phyloP scores from a whole-genome alignment of 495 filamentous ascomycete genomes.

The Penicillium argentinense region DNA sequence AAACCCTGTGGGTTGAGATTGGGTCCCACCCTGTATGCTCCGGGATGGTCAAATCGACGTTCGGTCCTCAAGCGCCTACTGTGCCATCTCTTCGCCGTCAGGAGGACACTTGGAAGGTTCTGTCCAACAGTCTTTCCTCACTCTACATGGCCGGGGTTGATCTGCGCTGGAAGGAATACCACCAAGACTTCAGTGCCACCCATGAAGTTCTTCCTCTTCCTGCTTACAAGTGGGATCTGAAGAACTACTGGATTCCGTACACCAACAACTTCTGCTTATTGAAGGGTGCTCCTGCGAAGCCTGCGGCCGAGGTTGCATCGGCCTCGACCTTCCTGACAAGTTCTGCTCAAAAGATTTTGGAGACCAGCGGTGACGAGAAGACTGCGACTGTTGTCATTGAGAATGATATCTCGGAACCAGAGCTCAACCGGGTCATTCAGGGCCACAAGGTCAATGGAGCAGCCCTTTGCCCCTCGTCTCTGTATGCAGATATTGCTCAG shows the following conservation, averaged over 20 bases:
- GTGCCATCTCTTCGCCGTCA: constrained; percentile 59
- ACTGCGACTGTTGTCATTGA: constrained; percentile 60
- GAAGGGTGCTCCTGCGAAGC: constrained; percentile 40
- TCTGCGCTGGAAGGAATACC: constrained; percentile 76
- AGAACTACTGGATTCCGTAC: constrained; percentile 83
- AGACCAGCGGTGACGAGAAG: constrained; percentile 54
- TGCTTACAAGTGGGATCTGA: constrained; percentile 73
- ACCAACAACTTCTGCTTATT: constrained; percentile 55
- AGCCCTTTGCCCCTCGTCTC: constrained; percentile 56
- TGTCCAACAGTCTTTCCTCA: constrained; percentile 57
- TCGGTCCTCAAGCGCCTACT: constrained; percentile 56
- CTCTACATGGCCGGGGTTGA: constrained; percentile 66
- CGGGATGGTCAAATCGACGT: constrained; percentile 67
- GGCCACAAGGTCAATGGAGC: constrained; percentile 75
- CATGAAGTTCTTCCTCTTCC: constrained; percentile 68
- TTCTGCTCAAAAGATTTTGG: constrained; percentile 51
- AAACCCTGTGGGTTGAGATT: constrained; percentile 59
- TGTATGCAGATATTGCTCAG: constrained; percentile 78
- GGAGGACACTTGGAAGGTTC: constrained; percentile 62
- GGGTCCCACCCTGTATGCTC: constrained; percentile 69
- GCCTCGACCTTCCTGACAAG: constrained; percentile 39
- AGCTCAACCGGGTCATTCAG: constrained; percentile 59
- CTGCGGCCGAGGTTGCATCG: constrained; percentile 27
- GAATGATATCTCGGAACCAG: constrained; percentile 62
- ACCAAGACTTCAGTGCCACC: constrained; percentile 63